Conservation (phyloP, 2,329 filamentous ascomycete species). For the Monosporascus sp. region DNA sequence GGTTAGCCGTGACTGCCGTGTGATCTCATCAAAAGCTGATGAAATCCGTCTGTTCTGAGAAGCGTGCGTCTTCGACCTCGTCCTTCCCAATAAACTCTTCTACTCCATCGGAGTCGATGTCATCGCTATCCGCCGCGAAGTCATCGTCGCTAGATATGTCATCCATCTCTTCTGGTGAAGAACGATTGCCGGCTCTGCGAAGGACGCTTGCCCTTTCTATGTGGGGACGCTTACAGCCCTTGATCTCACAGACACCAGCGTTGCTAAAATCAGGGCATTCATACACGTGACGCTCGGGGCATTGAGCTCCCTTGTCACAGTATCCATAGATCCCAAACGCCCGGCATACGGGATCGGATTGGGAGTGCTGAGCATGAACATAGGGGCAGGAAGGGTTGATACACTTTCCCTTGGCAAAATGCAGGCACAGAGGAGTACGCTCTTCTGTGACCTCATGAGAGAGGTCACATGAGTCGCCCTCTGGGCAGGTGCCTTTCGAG, state of each 20-base stretch:
- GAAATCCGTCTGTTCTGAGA: constrained; percentile 55
- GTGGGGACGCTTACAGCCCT: constrained; percentile 80
- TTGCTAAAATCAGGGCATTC: constrained; percentile 97
- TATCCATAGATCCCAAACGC: constrained; percentile 83
- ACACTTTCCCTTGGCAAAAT: constrained; percentile 87
- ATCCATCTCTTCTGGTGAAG: constrained; percentile 46
- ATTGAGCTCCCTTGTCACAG: constrained; percentile 75
- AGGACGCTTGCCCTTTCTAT: constrained; percentile 78
- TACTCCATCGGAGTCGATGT: constrained; percentile 71
- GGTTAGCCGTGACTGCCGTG: constrained; percentile 15
- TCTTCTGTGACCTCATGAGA: constrained; percentile 82
- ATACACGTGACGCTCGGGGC: constrained; percentile 77
- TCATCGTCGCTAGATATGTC: constrained; percentile 74
- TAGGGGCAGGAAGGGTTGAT: constrained; percentile 82
- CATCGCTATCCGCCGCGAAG: constrained; percentile 63
- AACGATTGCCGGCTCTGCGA: constrained; percentile 56
- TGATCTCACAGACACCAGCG: constrained; percentile 73
- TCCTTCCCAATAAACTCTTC: constrained; percentile 58
- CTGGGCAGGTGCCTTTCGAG: constrained; percentile 69
- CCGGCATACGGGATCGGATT: constrained; percentile 74
- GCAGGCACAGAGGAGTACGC: constrained; percentile 80
- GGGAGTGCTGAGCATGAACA: constrained; percentile 74
- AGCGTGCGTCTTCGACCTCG: constrained; percentile 48
- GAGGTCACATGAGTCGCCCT: constrained; percentile 78
- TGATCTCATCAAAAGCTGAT: constrained; percentile 40